Evolutionary conservation across 148 eudicot genomes (phyloP), one percentile per base, ranked within the genome.

Genomic region (Nepenthes gracilis): DNA sequence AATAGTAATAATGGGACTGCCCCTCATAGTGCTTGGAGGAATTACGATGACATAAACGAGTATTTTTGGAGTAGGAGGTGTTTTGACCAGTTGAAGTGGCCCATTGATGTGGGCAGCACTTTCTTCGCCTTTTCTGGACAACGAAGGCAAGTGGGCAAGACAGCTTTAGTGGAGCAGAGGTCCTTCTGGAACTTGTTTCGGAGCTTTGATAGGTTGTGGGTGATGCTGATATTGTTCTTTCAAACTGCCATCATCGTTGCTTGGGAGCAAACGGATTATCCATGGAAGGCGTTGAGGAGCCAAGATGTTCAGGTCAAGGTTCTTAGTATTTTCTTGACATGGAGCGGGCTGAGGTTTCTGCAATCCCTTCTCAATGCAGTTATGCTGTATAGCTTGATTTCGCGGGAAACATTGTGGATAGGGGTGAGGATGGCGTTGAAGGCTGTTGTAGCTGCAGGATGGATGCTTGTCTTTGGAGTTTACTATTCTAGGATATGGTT

Each of bases 11-110:
- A 85, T 59, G 96, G 92, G 48, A 85, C 85, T n/a, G 85, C 84
- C 1, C 86, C 92, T 1, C 96, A 88, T 57, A 81, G 92, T 14
- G 80, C 78, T 0, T 88, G 96, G 96, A 43, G 96, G 59, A 88
- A 88, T 61, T 88, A 88, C 70, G 96, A 88, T 67, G 96, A 88
- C 61, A 70, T 88, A 12, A 88, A 88, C 47, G 92, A 88, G 64
- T 88, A 88, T 55, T 88, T 88, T 65, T 88, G 96, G 96, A 83
- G 80, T 67, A 71, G 79, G 74, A 87, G 96, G 75, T 88, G 96
- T 60, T 83, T 88, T 66, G 80, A 79, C 14, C 83, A 72, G 81
- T 36, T 88, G 55, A 81, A 79, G 50, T 88, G 96, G 96, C 96
- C 91, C 0, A 74, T 85, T 69, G 85, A 88, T 68, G 33, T 57